Evolutionary conservation across 1,284 basidiomycete species (phyloP), one percentile per base, ranked within the genome.

Genomic region (Marasmius fiardii): DNA sequence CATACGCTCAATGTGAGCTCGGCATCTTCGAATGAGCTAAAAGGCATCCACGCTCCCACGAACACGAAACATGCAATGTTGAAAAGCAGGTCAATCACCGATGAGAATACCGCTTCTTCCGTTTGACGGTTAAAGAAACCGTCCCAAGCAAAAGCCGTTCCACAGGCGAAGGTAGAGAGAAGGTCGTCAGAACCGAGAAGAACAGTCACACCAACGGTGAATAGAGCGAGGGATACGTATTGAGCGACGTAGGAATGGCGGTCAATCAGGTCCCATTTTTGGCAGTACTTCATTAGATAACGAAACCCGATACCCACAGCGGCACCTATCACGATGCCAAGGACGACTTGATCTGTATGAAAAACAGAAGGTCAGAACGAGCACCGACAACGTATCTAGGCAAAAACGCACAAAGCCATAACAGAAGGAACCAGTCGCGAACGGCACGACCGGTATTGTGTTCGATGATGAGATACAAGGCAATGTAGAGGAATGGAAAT

Each of bases 61-160:
- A 90, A 97, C 55, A 97, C 86, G 75, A 97, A 97, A 1, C 86
- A 85, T 20, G 92, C 90, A 58, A 91, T 83, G 74, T 95, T 95
- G 83, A 95, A 94, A 56, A 95, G 75, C 61, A 94, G 72, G 70
- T 94, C 95, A 67, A 99, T 93, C 64, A 99, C 96, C 72, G 92
- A 95, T 63, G 90, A 93, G 77, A 99, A 99, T 62, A 95, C 90
- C 28, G 91, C 82, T 68, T 95, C 92, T 69, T 97, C 95, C 1
- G 95, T 99, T 64, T 97, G 95, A 63, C 88, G 85, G 73, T 95
- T 95, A 79, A 98, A 98, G 79, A 97, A 98, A 60, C 95, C 93
- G 64, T 99, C 96, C 96, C 96, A 99, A 0, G 95, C 97, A 67
- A 98, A 99, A 1, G 95, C 94, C 3, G 92, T 89, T 20, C 97